Base-by-base conservation (phyloP, 495 filamentous ascomycete genomes). In the Venustampulla echinocandica region DNA sequence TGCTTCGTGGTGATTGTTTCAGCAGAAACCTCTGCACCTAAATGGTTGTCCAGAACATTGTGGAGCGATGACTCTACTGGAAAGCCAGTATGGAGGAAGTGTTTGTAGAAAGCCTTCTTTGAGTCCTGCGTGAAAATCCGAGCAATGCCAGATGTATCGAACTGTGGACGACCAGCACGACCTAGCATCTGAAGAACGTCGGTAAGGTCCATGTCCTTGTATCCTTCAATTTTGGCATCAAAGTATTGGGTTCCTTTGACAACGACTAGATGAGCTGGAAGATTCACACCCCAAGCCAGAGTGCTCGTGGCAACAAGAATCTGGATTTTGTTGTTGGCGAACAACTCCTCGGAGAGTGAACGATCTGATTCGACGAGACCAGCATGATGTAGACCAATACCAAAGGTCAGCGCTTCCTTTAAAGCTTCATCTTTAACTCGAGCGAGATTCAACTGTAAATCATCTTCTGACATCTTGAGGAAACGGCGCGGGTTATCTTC, bases 31-130 rank as follows among this genome's bases (percentile, higher is more conserved):
- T 99, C 92, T 28, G 92, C 92, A 46, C 87, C 87, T 60, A 99
- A 72, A 70, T 99, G 92, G 69, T 99, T 95, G 64, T 96, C 92
- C 2, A 97, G 71, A 1, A 95, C 92, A 18, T 92, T 95, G 68
- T 99, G 92, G 15, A 99, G 70, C 2, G 88, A 88, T 6, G 89
- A 95, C 62, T 99, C 92, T 19, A 99, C 92, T 0, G 92, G 92
- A 65, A 99, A 99, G 3, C 92, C 92, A 10, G 93, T 97, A 59
- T 99, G 92, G 36, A 99, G 62, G 61, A 99, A 99, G 67, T 99
- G 90, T 70, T 97, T 99, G 68, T 99, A 99, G 66, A 97, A 99
- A n/a, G 87, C 86, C 64, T 99, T 99, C 70, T 97, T 99, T 10
- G 89, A 69, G 48, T 97, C 90, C 57, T 99, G 89, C 0, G 93